Percentiles rank a stretch among this genome's conserved stretches.
phyloP scores from a whole-genome alignment of 371 early-diverging fungal species.

The Circinella umbellata region DNA sequence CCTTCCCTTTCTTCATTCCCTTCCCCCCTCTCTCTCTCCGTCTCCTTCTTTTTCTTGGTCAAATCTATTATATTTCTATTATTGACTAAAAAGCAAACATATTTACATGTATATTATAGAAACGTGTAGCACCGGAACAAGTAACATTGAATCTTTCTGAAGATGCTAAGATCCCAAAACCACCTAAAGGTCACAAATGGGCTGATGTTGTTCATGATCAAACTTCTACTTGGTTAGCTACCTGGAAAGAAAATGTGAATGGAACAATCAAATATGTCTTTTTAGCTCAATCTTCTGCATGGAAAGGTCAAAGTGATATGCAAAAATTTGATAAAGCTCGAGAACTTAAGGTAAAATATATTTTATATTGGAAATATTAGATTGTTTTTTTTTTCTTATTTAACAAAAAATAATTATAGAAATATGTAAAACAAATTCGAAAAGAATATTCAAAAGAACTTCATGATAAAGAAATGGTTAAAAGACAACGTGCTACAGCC shows the following conservation, averaged over 20 bases:
- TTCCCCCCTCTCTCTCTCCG: no score
- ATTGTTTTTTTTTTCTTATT: background rate
- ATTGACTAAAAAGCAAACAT: no score
- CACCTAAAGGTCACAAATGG: conserved; percentile 94
- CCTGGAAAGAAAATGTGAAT: conserved; percentile 97
- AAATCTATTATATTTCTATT: no score
- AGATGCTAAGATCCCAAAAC: conserved; percentile 78
- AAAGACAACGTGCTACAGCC: conserved; percentile 94
- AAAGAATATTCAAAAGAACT: conserved; percentile 77
- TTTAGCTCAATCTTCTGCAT: conserved; percentile 88
- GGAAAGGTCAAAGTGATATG: conserved; percentile 95
- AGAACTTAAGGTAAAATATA: conserved; percentile 71
- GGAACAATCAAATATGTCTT: conserved; percentile 92
- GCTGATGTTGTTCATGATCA: conserved; percentile 86
- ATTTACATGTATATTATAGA: conserved; percentile 32
- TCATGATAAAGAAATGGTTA: conserved; percentile 74
- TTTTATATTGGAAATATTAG: no score
- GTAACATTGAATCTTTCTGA: conserved; percentile 92
- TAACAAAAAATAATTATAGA: conserved; percentile 31
- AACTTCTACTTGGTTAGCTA: conserved; percentile 96
- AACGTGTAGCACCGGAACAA: conserved; percentile 89
- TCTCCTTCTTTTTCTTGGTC: no score
- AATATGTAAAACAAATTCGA: conserved; percentile 79
- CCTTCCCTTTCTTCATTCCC: background rate
- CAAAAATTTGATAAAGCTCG: conserved; percentile 97